phyloP scores from a whole-genome alignment of 1,139 yeast genomes.

The Scheffersomyces illinoinensis region DNA sequence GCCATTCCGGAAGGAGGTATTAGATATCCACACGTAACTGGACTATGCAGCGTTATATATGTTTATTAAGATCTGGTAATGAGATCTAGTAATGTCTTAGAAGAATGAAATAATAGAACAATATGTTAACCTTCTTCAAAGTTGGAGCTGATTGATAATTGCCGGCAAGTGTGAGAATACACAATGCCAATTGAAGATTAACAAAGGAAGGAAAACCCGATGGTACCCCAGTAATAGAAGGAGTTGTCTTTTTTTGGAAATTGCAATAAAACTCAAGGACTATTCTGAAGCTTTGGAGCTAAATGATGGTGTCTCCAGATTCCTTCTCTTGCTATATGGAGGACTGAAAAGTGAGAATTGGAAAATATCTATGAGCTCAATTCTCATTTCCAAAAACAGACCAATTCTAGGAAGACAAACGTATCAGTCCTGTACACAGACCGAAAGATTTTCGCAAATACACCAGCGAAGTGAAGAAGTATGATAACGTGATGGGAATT shows the following conservation, averaged over 20 bases:
- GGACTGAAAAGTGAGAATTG: background rate
- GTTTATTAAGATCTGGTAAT: background rate
- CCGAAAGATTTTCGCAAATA: background rate
- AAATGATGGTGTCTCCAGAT: background rate
- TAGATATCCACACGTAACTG: background rate
- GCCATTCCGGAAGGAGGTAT: background rate
- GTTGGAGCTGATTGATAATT: too few relatives aligned
- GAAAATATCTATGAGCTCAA: background rate
- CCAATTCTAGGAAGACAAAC: background rate
- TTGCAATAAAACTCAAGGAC: background rate
- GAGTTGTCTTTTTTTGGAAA: too few relatives aligned
- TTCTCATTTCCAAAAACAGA: background rate
- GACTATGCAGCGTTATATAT: background rate
- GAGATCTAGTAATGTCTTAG: too few relatives aligned
- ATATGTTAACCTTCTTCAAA: too few relatives aligned
- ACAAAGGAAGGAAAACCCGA: too few relatives aligned
- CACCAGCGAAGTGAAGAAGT: background rate
- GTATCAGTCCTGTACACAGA: background rate
- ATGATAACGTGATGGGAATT: background rate
- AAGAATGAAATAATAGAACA: too few relatives aligned
- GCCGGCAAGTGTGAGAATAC: too few relatives aligned
- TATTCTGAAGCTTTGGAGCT: background rate
- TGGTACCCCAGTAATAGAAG: too few relatives aligned
- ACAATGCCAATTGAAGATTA: too few relatives aligned
- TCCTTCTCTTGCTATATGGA: background rate